Evolutionary conservation across 116 monocot species (phyloP).

Genomic region (Posidonia oceanica): DNA sequence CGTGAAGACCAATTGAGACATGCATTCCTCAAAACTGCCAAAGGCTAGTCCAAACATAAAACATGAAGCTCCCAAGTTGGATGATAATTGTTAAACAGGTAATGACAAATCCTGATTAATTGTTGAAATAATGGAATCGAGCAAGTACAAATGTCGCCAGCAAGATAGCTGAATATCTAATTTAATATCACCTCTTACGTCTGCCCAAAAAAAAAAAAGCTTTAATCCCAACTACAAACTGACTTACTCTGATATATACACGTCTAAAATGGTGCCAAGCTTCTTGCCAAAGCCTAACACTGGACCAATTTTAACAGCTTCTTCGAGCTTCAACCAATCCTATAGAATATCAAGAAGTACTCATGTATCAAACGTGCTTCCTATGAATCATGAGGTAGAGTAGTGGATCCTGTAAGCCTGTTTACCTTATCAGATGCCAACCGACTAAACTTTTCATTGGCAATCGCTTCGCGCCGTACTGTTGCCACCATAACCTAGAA

Average conservation of each 20-base stretch:
- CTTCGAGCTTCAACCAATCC: constrained; percentile 52
- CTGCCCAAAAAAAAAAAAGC: no score
- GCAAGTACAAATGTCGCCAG: no score
- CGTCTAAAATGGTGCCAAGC: constrained; percentile 47
- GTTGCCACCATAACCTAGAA: constrained; percentile 27
- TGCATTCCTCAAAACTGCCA: no score
- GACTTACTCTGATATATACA: constrained; percentile 57
- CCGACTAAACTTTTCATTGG: constrained; percentile 51
- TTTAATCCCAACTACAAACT: background rate
- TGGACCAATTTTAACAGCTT: constrained; percentile 50
- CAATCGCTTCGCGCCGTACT: constrained; percentile 71
- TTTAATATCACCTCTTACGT: no score
- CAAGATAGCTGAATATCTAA: no score
- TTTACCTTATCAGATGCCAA: constrained; percentile 49
- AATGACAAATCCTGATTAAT: no score
- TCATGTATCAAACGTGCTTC: background rate
- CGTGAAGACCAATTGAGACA: no score
- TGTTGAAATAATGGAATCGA: no score
- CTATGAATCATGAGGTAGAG: background rate
- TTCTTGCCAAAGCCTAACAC: constrained; percentile 54
- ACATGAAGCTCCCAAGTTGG: no score
- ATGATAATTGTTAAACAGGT: no score
- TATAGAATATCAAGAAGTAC: constrained; percentile 8
- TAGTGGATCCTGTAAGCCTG: background rate
- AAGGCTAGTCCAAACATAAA: no score